Conservation (phyloP, 2,329 filamentous ascomycete genomes). For the Colletotrichum sp. region DNA sequence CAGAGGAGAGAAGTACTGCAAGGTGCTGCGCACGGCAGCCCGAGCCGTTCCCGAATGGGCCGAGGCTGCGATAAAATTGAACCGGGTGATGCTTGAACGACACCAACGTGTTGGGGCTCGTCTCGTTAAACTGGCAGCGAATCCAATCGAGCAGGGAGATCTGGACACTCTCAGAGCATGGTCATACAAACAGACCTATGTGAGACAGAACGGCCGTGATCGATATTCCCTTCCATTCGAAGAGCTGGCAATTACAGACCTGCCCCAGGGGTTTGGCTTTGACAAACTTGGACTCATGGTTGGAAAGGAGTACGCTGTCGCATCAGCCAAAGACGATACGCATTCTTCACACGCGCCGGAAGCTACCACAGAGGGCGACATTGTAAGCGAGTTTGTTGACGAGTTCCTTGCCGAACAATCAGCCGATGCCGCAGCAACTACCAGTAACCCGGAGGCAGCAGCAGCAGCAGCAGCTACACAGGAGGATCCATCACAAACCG, state of each 20-base stretch:
- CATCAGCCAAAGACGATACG: neutral
- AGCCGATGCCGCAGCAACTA: neutral
- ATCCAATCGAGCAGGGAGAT: neutral
- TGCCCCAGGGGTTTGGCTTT: too few species aligned
- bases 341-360: neutral
- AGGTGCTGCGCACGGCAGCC: constrained; percentile 4
- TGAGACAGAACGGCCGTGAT: too few species aligned
- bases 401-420: neutral
- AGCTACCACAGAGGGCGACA: neutral
- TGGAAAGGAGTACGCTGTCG: neutral
- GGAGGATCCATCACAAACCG: neutral
- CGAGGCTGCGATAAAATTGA: neutral
- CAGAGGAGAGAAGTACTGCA: constrained; percentile 16
- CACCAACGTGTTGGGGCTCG: neutral
- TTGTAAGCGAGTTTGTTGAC: neutral
- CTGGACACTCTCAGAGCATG: too few species aligned
- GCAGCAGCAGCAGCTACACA: neutral
- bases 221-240: too few species aligned
- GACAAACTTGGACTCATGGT: too few species aligned
- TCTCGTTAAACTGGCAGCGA: neutral
- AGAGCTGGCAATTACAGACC: too few species aligned
- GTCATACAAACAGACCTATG: too few species aligned
- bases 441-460: neutral
- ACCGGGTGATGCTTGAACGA: neutral
- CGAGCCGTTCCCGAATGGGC: neutral